Percentiles rank a stretch among this genome's conserved stretches.
Conservation (phyloP, 345 rosid species). For the Balakata baccata region DNA sequence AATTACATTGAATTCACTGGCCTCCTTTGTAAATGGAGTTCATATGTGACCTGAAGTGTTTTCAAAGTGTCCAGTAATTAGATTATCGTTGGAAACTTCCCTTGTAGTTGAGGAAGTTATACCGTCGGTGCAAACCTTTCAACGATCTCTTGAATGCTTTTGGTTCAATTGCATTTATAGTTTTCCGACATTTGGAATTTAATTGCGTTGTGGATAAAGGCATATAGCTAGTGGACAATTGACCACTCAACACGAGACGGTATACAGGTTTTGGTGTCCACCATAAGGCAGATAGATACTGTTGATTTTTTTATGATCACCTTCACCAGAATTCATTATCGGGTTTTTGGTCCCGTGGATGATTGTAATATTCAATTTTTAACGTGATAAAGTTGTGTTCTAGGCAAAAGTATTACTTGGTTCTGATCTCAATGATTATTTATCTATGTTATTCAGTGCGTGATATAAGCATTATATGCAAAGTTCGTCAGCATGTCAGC, state of each 20-base stretch:
- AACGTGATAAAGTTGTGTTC: background rate
- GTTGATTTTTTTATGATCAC: background rate
- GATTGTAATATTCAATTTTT: constrained; percentile 2
- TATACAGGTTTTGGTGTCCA: background rate
- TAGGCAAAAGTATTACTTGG: background rate
- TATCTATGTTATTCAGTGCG: background rate
- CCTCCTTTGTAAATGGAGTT: background rate
- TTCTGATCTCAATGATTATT: background rate
- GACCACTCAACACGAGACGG: background rate
- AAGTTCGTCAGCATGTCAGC: no score
- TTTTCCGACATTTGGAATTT: background rate
- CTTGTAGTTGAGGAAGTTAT: background rate
- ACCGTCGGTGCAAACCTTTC: background rate
- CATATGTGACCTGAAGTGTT: background rate
- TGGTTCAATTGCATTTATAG: background rate
- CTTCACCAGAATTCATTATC: background rate
- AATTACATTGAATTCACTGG: background rate
- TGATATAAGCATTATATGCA: no score
- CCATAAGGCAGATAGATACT: background rate
- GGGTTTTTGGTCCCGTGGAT: background rate
- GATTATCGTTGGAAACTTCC: background rate
- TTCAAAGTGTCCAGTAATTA: no score
- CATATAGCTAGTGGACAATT: background rate
- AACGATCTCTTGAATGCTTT: background rate
- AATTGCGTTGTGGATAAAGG: background rate